phyloP scores from a whole-genome alignment of 345 rosid species.

The Camelina sativa region DNA sequence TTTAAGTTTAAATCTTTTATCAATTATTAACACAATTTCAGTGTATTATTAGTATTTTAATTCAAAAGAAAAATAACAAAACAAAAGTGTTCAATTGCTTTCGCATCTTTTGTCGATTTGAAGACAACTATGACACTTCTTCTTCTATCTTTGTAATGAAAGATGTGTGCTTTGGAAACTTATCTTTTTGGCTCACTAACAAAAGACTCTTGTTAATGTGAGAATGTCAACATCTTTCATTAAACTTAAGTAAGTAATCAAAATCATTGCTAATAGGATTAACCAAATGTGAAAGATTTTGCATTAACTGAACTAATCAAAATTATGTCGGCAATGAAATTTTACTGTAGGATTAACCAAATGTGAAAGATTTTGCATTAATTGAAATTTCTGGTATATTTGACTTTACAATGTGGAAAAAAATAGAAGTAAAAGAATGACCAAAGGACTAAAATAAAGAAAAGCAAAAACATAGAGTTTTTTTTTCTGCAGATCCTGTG shows the following conservation, averaged over 20 bases:
- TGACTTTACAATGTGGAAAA: constrained; percentile 36
- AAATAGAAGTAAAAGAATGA: not conserved
- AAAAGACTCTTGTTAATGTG: not conserved
- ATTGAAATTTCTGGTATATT: constrained; percentile 26
- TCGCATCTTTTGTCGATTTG: constrained; percentile 12
- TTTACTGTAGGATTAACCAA: constrained; percentile 39
- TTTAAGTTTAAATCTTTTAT: not conserved
- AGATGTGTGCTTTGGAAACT: constrained; percentile 25
- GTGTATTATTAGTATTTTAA: not conserved
- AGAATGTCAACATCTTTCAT: constrained; percentile 21
- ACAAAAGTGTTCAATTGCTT: constrained; percentile 18
- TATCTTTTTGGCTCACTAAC: not conserved
- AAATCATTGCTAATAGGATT: constrained; percentile 31
- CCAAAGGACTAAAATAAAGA: constrained; percentile 7
- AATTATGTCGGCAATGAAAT: constrained; percentile 38
- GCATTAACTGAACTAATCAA: constrained; percentile 1
- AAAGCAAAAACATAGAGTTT: not conserved
- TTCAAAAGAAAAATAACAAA: not conserved
- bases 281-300: constrained; percentile 35
- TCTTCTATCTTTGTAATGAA: constrained; percentile 7
- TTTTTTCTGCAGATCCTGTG: not conserved
- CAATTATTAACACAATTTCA: constrained; percentile 6
- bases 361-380: constrained; percentile 29
- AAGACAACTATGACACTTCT: constrained; percentile 12
- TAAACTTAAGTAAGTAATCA: constrained; percentile 5